These are phyloP conservation scores for Arabis alpina DNA, from an alignment of 345 rosid species.

Conservation along the genomic window DNA sequence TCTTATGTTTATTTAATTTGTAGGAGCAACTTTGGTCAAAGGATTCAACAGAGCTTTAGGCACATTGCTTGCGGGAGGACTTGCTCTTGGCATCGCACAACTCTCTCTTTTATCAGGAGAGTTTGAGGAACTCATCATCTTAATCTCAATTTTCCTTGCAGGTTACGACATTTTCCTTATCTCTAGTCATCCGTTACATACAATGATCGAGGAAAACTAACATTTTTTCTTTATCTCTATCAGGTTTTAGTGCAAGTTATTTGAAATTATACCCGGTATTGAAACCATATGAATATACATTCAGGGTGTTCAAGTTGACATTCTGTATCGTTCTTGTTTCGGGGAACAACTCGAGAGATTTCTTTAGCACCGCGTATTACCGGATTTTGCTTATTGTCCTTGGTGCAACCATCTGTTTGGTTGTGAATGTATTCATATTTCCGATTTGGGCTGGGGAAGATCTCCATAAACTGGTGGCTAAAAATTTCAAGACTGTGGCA, in stretches of 20 bases:
- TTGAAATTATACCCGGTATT: slow-evolving; percentile 63
- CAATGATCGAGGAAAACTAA: not conserved
- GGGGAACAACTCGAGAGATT: slow-evolving; percentile 56
- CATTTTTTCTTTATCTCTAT: not conserved
- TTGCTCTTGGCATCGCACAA: slow-evolving; percentile 76
- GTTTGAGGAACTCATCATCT: slow-evolving; percentile 54
- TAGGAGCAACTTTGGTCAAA: slow-evolving; percentile 80
- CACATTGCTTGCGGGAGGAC: slow-evolving; percentile 71
- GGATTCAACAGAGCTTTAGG: slow-evolving; percentile 85
- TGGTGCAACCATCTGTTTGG: slow-evolving; percentile 68
- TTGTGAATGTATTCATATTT: slow-evolving; percentile 55
- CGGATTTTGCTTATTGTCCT: slow-evolving; percentile 61
- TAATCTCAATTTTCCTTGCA: slow-evolving; percentile 70
- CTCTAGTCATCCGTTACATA: not conserved
- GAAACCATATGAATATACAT: slow-evolving; percentile 76
- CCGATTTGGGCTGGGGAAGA: slow-evolving; percentile 93
- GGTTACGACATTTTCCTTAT: slow-evolving; percentile 45
- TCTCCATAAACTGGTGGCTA: slow-evolving; percentile 76
- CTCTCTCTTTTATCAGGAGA: slow-evolving; percentile 51
- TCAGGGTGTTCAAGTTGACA: slow-evolving; percentile 77
- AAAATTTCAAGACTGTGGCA: slow-evolving; percentile 76
- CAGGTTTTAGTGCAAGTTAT: slow-evolving; percentile 68
- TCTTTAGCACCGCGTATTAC: slow-evolving; percentile 58
- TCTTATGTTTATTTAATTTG: not conserved
- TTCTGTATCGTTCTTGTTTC: slow-evolving; percentile 78